These are phyloP conservation scores for Prunus salicina DNA, from an alignment of 306 rosid genomes.

Conservation along the genomic window DNA sequence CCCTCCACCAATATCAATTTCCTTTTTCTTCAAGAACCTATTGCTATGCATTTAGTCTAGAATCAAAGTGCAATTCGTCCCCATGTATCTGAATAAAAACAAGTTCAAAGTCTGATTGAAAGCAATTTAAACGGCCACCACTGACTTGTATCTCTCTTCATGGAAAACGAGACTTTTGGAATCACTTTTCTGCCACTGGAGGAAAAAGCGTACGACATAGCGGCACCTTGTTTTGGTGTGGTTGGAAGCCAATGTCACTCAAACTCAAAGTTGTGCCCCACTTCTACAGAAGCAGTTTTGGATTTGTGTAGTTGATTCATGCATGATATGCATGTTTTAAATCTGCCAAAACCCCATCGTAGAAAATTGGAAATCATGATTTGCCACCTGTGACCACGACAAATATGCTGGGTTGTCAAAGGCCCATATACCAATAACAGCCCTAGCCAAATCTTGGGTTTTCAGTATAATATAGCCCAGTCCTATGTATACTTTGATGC, in stretches of 20 bases:
- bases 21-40: neutral
- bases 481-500: no score
- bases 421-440: no score
- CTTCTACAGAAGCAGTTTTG: slow-evolving; percentile 10
- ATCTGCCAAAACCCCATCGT: slow-evolving; percentile 3
- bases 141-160: neutral
- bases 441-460: no score
- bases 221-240: neutral
- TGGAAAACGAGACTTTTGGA: neutral
- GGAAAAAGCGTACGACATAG: neutral
- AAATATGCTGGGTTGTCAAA: neutral
- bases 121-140: neutral
- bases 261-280: neutral
- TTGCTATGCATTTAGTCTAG: neutral
- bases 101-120: neutral
- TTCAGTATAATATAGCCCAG: no score
- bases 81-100: neutral
- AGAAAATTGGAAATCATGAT: neutral
- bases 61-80: neutral
- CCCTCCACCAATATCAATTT: no score
- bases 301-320: neutral
- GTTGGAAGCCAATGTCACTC: slow-evolving; percentile 2
- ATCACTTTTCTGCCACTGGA: neutral
- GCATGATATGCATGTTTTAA: slow-evolving; percentile 6
- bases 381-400: neutral